Conservation (phyloP, 202 grass and related monocot species). For the Carex sylvatica region DNA sequence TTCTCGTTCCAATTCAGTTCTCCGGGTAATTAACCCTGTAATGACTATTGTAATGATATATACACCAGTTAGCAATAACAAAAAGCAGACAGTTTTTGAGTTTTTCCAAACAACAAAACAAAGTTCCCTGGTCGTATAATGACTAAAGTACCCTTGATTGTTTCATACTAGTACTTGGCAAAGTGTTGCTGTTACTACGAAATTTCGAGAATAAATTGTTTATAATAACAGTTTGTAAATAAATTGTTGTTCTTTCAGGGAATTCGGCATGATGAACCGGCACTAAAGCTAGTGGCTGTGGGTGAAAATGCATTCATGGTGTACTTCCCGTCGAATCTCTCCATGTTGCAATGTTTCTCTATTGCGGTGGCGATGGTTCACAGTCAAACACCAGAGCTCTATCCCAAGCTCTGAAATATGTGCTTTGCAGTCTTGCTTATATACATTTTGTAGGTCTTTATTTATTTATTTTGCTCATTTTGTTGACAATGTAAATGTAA, state of each 20-base stretch:
- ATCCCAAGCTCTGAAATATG: slow-evolving; percentile 34
- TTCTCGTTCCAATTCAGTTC: background rate
- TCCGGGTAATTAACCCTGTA: background rate
- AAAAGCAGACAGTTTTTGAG: background rate
- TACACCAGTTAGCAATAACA: background rate
- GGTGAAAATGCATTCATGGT: slow-evolving; percentile 51
- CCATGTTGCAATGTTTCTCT: slow-evolving; percentile 66
- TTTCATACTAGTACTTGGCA: background rate
- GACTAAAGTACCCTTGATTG: background rate
- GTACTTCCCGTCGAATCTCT: slow-evolving; percentile 47
- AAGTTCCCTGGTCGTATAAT: background rate
- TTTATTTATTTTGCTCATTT: background rate
- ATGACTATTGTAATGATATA: background rate
- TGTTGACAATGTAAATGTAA: background rate
- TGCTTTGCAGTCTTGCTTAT: background rate
- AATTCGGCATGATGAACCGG: slow-evolving; percentile 28
- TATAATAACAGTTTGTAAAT: background rate
- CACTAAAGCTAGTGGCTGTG: slow-evolving; percentile 44
- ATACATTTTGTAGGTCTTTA: slow-evolving; percentile 3
- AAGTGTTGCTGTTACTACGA: background rate
- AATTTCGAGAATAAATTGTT: background rate
- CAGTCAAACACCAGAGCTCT: slow-evolving; percentile 42
- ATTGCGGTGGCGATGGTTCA: slow-evolving; percentile 59
- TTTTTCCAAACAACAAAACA: background rate
- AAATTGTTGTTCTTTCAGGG: slow-evolving; percentile 39